phyloP scores from a whole-genome alignment of 495 filamentous ascomycete species.

The Aspergillus affinis region DNA sequence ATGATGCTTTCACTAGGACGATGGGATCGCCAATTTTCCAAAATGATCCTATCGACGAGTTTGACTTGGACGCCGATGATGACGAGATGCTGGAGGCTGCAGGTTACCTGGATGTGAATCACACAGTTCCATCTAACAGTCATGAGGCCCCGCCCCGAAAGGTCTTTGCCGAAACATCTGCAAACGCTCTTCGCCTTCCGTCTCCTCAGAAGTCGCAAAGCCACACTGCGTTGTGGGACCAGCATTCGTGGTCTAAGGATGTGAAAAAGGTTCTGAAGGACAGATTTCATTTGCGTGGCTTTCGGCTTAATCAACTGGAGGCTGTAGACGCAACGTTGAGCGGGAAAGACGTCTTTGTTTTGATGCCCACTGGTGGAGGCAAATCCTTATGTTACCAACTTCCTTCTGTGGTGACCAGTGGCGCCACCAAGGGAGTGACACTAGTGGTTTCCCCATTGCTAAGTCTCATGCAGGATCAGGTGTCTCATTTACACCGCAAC shows the following conservation, averaged over 20 bases:
- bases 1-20: slow-evolving; percentile 44
- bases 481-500: slow-evolving; percentile 70
- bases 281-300: slow-evolving; percentile 78
- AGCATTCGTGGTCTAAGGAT: slow-evolving; percentile 78
- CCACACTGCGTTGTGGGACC: slow-evolving; percentile 39
- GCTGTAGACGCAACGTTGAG: slow-evolving; percentile 90
- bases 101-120: slow-evolving; percentile 53
- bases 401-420: slow-evolving; percentile 79
- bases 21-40: slow-evolving; percentile 44
- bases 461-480: slow-evolving; percentile 96
- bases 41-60: slow-evolving; percentile 52
- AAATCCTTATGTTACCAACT: slow-evolving; percentile 98
- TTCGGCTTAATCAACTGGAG: slow-evolving; percentile 88
- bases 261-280: slow-evolving; percentile 74
- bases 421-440: slow-evolving; percentile 81
- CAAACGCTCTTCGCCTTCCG: slow-evolving; percentile 42
- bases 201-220: slow-evolving; percentile 33
- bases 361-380: slow-evolving; percentile 97
- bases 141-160: slow-evolving; percentile 33
- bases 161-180: slow-evolving; percentile 56
- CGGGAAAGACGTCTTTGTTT: slow-evolving; percentile 85
- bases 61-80: slow-evolving; percentile 65
- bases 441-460: slow-evolving; percentile 92
- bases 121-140: slow-evolving; percentile 26
- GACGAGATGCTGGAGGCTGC: slow-evolving; percentile 67